Evolutionary conservation across 768 basidiomycete genomes (phyloP), one percentile per base, ranked within the genome.

Genomic region (Mycena indigotica): DNA sequence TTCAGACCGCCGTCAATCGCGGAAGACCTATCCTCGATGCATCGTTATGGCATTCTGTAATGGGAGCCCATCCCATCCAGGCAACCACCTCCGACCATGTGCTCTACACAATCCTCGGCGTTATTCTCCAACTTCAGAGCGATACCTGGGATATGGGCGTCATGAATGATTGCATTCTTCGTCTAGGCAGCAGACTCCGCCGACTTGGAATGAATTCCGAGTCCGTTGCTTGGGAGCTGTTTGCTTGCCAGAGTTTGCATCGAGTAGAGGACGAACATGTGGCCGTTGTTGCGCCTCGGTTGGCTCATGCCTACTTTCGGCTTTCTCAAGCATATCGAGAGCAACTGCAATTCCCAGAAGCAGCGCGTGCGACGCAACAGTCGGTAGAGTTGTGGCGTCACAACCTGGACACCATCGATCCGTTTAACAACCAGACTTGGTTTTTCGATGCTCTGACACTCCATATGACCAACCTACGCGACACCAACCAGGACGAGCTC

Each of bases 31-130:
- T 12, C 4, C 10, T 19, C 26, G 25, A 25, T 28, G 26, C 44
- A 50, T 32, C 4, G 13, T 30, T 23, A 50, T 32, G 41, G 15
- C 5, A 49, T 28, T 17, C 57, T 4, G 26, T 24, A 6, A 5
- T 16, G 49, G 29, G 30, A 8, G 50, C 28, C 5, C 23, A 19
- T 35, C 28, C 39, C 45, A 6, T 15, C 16, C 2, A 26, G 40
- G n/a, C 56, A 19, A 29, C 26, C 16, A 32, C 40, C 2, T 10
- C 38, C 2, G 4, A 35, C 13, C 48, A 50, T 13, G 57, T 58
- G 19, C 57, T 58, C 17, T 45, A 58, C n/a, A 26, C 41, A 4
- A 29, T 53, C 19, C 51, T 58, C n/a, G 44, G 32, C 23, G 49
- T 53, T 24, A 29, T 58, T 13, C 6, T 58, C 1, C 2, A 58